These are phyloP conservation scores for Lipomyces yamadae DNA, from an alignment of 805 yeast genomes.

Conservation along the genomic window DNA sequence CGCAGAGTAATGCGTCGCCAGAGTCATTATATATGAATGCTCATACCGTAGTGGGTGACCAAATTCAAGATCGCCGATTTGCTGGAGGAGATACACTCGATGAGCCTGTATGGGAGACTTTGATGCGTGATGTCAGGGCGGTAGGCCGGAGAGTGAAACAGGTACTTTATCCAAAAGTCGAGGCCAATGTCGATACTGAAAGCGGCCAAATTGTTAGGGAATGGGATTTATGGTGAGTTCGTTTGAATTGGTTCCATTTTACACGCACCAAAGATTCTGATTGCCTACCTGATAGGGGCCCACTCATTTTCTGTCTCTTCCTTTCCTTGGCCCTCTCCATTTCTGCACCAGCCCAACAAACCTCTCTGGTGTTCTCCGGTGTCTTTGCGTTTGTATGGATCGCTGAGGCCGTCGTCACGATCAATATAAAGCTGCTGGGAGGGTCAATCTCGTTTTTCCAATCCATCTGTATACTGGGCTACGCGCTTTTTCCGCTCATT, in stretches of 20 bases:
- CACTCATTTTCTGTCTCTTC: constrained; percentile 62
- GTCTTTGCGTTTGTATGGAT: constrained; percentile 68
- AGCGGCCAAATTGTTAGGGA: constrained; percentile 47
- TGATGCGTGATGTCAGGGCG: constrained; percentile 53
- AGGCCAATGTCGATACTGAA: constrained; percentile 37
- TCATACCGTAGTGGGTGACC: constrained; percentile 38
- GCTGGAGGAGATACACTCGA: constrained; percentile 74
- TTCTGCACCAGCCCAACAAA: constrained; percentile 49
- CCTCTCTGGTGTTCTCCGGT: constrained; percentile 65
- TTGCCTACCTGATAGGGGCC: constrained; percentile 60
- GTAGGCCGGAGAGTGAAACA: constrained; percentile 52
- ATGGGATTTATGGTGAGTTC: constrained; percentile 56
- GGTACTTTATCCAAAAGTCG: constrained; percentile 51
- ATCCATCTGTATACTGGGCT: constrained; percentile 72
- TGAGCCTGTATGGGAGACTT: constrained; percentile 66
- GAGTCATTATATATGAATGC: constrained; percentile 11
- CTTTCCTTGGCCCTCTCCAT: constrained; percentile 58
- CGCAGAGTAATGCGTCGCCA: constrained; percentile 5
- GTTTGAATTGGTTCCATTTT: neutral
- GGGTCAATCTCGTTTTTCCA: constrained; percentile 67
- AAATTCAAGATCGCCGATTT: constrained; percentile 55
- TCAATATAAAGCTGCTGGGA: constrained; percentile 67
- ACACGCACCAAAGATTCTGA: neutral
- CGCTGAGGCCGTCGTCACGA: constrained; percentile 62
- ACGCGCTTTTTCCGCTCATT: constrained; percentile 69